phyloP scores from a whole-genome alignment of 169 alveolate genomes.

The Neospora caninum region DNA sequence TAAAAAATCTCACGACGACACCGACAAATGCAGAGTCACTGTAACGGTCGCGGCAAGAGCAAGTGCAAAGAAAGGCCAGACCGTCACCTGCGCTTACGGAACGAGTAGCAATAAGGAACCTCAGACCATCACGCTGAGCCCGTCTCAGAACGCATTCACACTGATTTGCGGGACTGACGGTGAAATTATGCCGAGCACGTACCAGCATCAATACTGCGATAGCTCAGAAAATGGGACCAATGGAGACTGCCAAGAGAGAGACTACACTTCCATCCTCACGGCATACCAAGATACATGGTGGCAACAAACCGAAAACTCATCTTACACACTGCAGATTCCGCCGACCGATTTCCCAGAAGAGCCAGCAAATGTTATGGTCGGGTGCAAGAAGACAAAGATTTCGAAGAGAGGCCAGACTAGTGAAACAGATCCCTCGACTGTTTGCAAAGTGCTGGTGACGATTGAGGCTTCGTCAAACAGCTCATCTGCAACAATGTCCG shows the following conservation, averaged over 20 bases:
- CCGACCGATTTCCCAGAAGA: not conserved
- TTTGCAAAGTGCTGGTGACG: too few relatives aligned
- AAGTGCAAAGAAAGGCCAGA: not conserved
- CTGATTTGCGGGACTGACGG: not conserved
- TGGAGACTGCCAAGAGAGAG: too few relatives aligned
- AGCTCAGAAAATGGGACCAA: too few relatives aligned
- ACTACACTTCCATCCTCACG: not conserved
- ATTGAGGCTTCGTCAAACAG: too few relatives aligned
- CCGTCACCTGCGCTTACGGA: not conserved
- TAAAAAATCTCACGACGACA: not conserved
- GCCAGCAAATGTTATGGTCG: not conserved
- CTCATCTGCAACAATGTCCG: too few relatives aligned
- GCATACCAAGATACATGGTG: not conserved
- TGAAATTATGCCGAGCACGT: not conserved
- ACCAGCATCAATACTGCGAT: not conserved
- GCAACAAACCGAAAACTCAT: not conserved
- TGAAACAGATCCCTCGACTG: too few relatives aligned
- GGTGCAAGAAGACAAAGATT: too few relatives aligned
- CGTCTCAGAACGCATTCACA: not conserved
- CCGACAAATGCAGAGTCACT: not conserved
- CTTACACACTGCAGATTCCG: not conserved
- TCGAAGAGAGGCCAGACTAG: not conserved
- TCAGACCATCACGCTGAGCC: not conserved
- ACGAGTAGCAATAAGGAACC: not conserved
- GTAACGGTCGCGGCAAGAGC: not conserved